These are phyloP conservation scores for Aspergillus hiratsukae DNA, from an alignment of 2,329 filamentous ascomycete species.

Conservation along the genomic window DNA sequence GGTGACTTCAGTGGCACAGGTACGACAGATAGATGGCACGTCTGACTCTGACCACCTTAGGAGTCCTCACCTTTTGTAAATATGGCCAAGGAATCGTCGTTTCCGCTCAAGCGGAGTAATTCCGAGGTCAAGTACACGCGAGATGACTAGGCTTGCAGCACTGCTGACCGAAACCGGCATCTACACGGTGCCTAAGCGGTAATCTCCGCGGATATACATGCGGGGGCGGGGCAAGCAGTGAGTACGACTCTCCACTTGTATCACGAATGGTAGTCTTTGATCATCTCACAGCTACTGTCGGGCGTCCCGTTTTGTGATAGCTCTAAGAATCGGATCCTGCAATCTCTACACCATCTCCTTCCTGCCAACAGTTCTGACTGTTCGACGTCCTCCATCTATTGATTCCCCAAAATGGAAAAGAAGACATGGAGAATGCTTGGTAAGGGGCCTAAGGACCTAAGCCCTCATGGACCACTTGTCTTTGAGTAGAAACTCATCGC, in stretches of 20 bases:
- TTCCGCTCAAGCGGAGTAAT: neutral
- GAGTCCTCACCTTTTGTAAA: neutral
- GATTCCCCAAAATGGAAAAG: constrained; percentile 1
- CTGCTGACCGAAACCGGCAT: neutral
- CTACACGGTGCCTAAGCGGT: neutral
- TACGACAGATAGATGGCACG: neutral
- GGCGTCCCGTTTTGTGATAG: too few species aligned
- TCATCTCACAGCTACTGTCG: too few species aligned
- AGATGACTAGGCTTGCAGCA: neutral
- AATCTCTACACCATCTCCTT: too few species aligned
- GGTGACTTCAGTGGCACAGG: neutral
- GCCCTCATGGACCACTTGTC: neutral
- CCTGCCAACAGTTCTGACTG: neutral
- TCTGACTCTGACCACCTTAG: neutral
- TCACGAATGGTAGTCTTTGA: too few species aligned
- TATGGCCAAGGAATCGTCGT: neutral
- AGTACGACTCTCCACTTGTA: too few species aligned
- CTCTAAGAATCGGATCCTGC: too few species aligned
- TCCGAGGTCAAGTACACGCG: neutral
- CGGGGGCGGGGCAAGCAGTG: neutral
- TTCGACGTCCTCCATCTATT: neutral
- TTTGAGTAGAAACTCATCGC: neutral
- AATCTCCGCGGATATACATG: neutral
- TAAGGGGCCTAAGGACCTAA: constrained; percentile 1
- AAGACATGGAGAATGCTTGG: constrained; percentile 7